Evolutionary conservation across 2,329 filamentous ascomycete genomes (phyloP), one percentile per base, ranked within the genome.

Genomic region (Pseudopyricularia cyperi): DNA sequence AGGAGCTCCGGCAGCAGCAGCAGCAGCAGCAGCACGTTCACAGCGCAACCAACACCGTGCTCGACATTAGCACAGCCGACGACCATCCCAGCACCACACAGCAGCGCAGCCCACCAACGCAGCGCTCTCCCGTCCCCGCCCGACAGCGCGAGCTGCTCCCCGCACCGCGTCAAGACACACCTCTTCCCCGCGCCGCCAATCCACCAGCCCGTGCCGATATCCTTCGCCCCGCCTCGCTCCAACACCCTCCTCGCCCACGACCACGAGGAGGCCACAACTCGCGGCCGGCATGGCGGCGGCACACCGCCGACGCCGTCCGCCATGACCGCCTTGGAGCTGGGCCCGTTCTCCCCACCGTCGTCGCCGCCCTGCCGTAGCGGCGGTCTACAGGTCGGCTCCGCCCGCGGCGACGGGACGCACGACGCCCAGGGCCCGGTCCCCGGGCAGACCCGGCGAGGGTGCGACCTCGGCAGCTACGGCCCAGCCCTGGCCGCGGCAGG

Each of bases 91-190:
- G 42, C 46, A n/a, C 24, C 52, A 7, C 48, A 47, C 44, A 37
- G 39, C 52, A 42, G 32, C 48, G n/a, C 42, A 9, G 9, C 39
- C 17, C 17, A 47, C 37, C 17, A 50, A 7, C 42, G 22, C 6
- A 15, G 44, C 48, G 39, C 52, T 2, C 52, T 47, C 22, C 52
- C 52, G n/a, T 53, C 52, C 42, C 52, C 52, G 5, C 52, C 52
- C 8, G 52, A 53, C 39, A 53, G 52, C 39, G 44, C 48, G 28
- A 53, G 32, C 33, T 53, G 33, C 33, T 8, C 33, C 44, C 39
- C 39, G 9, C 22, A 19, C 22, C 17, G 39, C 39, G 4, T 12
- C 39, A 14, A 8, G 9, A 44, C 17, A 19, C 19, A 19, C 4
- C 19, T 46, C 1, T 52, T 52, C 35, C 47, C 47, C 15, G 11